A percentile compares a stretch with the other conserved stretches of the same genome.
These are phyloP conservation scores for Camellia sinensis DNA, from an alignment of 148 eudicot species.

Conservation along the genomic window DNA sequence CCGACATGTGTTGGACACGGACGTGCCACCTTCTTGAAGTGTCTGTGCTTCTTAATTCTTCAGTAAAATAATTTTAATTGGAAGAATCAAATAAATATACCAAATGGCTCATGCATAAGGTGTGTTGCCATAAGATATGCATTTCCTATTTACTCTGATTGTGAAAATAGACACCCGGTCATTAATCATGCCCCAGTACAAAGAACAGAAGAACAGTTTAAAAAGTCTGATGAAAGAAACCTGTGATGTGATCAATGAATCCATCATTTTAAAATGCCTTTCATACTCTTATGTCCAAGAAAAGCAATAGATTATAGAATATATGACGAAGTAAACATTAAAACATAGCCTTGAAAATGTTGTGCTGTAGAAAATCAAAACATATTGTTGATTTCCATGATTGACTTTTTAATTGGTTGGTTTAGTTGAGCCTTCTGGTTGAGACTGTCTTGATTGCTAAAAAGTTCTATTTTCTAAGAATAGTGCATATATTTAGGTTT, in stretches of 20 bases:
- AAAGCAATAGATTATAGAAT: neutral
- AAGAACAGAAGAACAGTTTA: neutral
- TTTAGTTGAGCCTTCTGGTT: neutral
- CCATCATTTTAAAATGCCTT: neutral
- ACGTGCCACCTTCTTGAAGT: too few species aligned
- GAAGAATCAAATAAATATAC: neutral
- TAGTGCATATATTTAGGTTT: neutral
- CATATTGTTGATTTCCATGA: neutral
- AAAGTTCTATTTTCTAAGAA: neutral
- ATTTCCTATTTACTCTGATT: neutral
- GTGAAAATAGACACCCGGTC: neutral
- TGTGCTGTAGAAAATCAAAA: neutral
- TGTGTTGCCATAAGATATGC: neutral
- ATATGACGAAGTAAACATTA: neutral
- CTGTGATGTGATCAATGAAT: neutral
- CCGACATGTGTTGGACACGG: too few species aligned
- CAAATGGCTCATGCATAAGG: neutral
- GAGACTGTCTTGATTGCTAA: neutral
- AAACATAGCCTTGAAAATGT: neutral
- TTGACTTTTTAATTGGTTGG: neutral
- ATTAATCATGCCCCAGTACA: neutral
- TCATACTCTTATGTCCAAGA: neutral
- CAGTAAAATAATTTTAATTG: neutral
- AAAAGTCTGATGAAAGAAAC: neutral
- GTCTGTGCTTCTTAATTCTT: too few species aligned